Conservation (phyloP, 257 asterid species). For the Penstemon barbatus region DNA sequence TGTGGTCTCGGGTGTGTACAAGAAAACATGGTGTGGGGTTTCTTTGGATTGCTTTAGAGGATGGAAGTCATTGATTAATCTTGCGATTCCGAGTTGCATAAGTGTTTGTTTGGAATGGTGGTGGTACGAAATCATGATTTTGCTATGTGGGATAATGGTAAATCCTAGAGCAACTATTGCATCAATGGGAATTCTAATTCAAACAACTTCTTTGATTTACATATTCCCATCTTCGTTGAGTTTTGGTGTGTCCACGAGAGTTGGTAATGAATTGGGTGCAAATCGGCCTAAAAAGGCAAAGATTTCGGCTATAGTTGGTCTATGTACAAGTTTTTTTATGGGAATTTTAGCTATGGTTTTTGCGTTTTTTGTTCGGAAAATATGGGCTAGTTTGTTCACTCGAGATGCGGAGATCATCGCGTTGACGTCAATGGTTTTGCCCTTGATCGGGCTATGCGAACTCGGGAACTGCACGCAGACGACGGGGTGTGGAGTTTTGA, state of each 20-base stretch:
- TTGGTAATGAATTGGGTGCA: conserved; percentile 63
- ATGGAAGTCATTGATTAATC: conserved; percentile 38
- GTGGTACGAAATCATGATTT: conserved; percentile 70
- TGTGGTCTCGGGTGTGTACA: conserved; percentile 33
- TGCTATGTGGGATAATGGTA: conserved; percentile 47
- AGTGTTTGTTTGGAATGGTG: conserved; percentile 69
- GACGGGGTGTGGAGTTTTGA: conserved; percentile 49
- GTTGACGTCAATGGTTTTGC: conserved; percentile 46
- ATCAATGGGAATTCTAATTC: conserved; percentile 65
- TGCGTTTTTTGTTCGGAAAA: conserved; percentile 39
- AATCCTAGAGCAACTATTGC: conserved; percentile 60
- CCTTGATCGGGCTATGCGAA: conserved; percentile 62
- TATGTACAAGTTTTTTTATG: conserved; percentile 33
- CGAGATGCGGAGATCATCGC: conserved; percentile 43
- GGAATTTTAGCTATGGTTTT: conserved; percentile 43
- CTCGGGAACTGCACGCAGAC: conserved; percentile 78
- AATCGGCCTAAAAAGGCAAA: conserved; percentile 41
- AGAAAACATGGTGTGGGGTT: conserved; percentile 44
- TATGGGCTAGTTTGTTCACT: conserved; percentile 58
- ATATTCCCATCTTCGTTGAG: conserved; percentile 65
- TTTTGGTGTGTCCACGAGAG: conserved; percentile 54
- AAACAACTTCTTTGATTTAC: conserved; percentile 56
- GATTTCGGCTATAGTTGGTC: conserved; percentile 41
- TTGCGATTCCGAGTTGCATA: conserved; percentile 59
- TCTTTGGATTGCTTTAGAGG: conserved; percentile 38